Percentiles rank a stretch among this genome's conserved stretches.
Conservation (phyloP, 148 eudicot genomes). For the Amaranthus cruentus region DNA sequence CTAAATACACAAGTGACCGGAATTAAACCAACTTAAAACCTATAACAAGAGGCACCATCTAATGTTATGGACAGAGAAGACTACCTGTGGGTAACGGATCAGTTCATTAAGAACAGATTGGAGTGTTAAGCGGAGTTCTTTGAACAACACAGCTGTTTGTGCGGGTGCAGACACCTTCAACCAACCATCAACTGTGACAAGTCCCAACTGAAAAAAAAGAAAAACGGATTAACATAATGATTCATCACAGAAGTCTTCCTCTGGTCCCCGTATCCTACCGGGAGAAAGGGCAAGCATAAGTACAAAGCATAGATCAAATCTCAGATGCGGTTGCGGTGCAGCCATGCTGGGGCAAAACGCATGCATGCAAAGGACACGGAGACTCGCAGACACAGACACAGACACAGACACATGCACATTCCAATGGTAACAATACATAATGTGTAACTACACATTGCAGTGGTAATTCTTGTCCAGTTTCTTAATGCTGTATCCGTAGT, state of each 20-base stretch:
- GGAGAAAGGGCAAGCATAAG: not conserved
- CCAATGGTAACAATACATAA: not conserved
- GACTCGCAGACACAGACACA: not conserved
- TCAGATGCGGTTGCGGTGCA: too few species aligned
- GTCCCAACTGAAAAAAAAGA: constrained; percentile 57
- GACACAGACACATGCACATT: not conserved
- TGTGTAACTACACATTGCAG: not conserved
- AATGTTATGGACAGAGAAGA: not conserved
- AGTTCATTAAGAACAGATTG: constrained; percentile 72
- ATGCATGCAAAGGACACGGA: not conserved
- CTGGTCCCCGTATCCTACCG: not conserved
- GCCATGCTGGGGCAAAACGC: not conserved
- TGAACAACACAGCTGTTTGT: constrained; percentile 94
- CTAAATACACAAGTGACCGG: not conserved
- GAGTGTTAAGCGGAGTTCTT: constrained; percentile 78
- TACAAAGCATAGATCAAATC: not conserved
- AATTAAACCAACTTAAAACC: not conserved
- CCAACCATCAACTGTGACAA: constrained; percentile 80
- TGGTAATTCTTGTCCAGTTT: too few species aligned
- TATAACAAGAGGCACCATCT: not conserved
- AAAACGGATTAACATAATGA: not conserved
- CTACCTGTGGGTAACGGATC: constrained; percentile 81
- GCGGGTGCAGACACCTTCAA: constrained; percentile 86
- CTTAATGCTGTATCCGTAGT: too few species aligned
- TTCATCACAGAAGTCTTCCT: not conserved